Evolutionary conservation across 164 flowering plant species (phyloP).

Genomic region (Sextonia rubra): DNA sequence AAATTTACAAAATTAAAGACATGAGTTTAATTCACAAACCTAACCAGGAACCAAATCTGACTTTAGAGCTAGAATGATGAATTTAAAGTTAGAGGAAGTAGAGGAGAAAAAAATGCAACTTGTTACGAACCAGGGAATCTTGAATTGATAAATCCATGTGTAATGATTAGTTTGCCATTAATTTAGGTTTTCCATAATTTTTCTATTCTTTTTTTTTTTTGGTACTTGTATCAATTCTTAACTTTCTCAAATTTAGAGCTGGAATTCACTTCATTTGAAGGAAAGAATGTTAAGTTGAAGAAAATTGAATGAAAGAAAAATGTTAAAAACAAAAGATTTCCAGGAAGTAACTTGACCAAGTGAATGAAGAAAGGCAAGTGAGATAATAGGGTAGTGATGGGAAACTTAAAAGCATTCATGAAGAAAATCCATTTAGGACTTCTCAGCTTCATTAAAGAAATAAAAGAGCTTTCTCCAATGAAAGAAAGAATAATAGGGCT

Average conservation of each 20-base stretch:
- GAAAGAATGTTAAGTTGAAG: slow-evolving; percentile 12
- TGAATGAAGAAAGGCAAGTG: neutral
- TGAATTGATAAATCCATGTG: neutral
- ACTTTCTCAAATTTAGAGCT: slow-evolving; percentile 16
- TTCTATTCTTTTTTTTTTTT: slow-evolving; percentile 2
- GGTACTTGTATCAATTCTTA: slow-evolving; percentile 15
- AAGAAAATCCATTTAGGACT: neutral
- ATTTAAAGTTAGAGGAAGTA: neutral
- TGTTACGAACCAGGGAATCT: neutral
- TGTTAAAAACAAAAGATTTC: neutral
- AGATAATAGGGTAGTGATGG: too few relatives aligned
- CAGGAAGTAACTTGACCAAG: neutral
- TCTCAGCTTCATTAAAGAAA: neutral
- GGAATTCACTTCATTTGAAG: slow-evolving; percentile 7
- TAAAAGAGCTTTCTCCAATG: neutral
- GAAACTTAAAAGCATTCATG: neutral
- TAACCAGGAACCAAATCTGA: too few relatives aligned
- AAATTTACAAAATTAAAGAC: neutral
- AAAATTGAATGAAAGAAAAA: neutral
- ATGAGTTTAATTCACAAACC: slow-evolving; percentile 1
- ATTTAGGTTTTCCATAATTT: too few relatives aligned
- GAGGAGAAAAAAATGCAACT: neutral
- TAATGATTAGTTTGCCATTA: neutral
- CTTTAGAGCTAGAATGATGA: too few relatives aligned
- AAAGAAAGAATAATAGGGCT: neutral